Conservation (phyloP, 2,329 filamentous ascomycete species). For the Nemania diffusa region DNA sequence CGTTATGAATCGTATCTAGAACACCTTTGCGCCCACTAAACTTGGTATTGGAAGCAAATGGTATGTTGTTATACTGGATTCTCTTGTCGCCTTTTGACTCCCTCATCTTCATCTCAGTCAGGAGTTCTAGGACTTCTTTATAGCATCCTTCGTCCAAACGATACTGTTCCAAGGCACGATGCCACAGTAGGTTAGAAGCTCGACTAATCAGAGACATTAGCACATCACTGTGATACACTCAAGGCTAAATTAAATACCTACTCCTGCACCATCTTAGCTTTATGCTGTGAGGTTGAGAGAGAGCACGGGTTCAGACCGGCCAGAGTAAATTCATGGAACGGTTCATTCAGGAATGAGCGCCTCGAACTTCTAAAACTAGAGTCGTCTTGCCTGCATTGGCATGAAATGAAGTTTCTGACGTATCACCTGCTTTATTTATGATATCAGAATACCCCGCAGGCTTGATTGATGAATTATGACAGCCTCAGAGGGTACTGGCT, state of each 20-base stretch:
- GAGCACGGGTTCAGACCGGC: background rate
- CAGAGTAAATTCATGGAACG: background rate
- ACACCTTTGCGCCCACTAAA: background rate
- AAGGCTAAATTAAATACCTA: background rate
- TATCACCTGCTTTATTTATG: background rate
- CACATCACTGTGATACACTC: background rate
- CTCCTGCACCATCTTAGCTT: background rate
- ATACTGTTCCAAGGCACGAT: slow-evolving; percentile 39
- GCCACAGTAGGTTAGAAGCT: slow-evolving; percentile 34
- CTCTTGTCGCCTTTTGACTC: slow-evolving; percentile 25
- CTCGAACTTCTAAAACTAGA: background rate
- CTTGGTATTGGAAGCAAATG: slow-evolving; percentile 1
- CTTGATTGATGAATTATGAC: too few relatives aligned
- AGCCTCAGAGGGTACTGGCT: too few relatives aligned
- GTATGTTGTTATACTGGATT: slow-evolving; percentile 22
- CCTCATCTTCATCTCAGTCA: slow-evolving; percentile 18
- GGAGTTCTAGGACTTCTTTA: slow-evolving; percentile 29
- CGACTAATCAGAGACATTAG: slow-evolving; percentile 2
- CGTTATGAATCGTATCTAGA: background rate
- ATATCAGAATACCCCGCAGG: background rate
- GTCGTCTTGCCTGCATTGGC: background rate
- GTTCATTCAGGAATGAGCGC: background rate
- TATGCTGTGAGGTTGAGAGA: background rate
- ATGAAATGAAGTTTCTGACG: background rate
- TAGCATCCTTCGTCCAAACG: slow-evolving; percentile 41